Evolutionary conservation across 257 asterid species (phyloP).

Genomic region (Cordia subcordata): DNA sequence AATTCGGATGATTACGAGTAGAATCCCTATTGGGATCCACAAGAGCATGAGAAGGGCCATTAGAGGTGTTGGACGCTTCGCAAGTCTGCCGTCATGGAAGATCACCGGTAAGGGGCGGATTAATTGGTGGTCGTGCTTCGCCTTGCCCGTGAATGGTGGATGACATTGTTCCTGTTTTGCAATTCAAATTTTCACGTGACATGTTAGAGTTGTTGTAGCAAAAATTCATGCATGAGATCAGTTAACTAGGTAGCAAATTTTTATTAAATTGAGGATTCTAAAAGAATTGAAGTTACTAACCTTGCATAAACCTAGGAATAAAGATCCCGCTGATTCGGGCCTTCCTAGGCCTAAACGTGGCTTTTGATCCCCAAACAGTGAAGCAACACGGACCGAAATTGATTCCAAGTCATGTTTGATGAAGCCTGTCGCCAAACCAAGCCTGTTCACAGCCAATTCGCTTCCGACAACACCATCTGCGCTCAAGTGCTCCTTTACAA

Average conservation of each 20-base stretch:
- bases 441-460: slow-evolving; percentile 48
- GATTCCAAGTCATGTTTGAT: slow-evolving; percentile 31
- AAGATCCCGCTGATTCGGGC: slow-evolving; percentile 17
- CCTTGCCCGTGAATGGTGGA: slow-evolving; percentile 27
- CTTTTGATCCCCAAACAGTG: slow-evolving; percentile 31
- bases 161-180: slow-evolving; percentile 41
- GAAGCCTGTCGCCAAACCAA: slow-evolving; percentile 64
- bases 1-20: slow-evolving; percentile 54
- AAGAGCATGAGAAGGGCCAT: slow-evolving; percentile 58
- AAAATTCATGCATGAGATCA: neutral
- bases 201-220: neutral
- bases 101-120: slow-evolving; percentile 69
- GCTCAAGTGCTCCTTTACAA: slow-evolving; percentile 64
- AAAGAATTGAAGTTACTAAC: slow-evolving; percentile 25
- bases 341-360: slow-evolving; percentile 61
- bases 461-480: slow-evolving; percentile 65
- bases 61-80: slow-evolving; percentile 63
- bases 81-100: slow-evolving; percentile 90
- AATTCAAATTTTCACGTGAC: neutral
- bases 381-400: slow-evolving; percentile 23
- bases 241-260: neutral
- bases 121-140: slow-evolving; percentile 11
- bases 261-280: neutral
- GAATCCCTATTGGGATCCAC: slow-evolving; percentile 72
- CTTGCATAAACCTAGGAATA: slow-evolving; percentile 49